Percentiles rank a stretch among this genome's conserved stretches.
phyloP scores from a whole-genome alignment of 1,284 basidiomycete species.

The Rugosomyces carneus region DNA sequence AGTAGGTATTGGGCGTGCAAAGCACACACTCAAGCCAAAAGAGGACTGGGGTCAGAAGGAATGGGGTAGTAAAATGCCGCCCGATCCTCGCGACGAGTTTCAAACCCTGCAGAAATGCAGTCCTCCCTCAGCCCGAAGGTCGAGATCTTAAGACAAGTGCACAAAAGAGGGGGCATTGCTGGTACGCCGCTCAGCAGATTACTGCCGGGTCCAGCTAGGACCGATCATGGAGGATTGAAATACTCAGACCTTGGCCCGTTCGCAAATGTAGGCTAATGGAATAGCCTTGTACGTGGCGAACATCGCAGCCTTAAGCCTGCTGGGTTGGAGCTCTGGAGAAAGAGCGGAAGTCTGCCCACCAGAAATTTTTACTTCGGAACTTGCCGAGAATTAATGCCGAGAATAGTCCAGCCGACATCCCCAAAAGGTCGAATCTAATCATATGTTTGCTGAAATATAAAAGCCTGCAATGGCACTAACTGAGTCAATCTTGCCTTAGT shows the following conservation, averaged over 20 bases:
- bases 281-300: slow-evolving; percentile 30
- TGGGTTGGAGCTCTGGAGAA: slow-evolving; percentile 22
- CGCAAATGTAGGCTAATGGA: slow-evolving; percentile 21
- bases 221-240: slow-evolving; percentile 43
- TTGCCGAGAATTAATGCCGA: too few species aligned
- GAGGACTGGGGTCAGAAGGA: slow-evolving; percentile 6
- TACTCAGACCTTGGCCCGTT: slow-evolving; percentile 57
- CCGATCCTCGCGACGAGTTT: slow-evolving; percentile 34
- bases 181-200: slow-evolving; percentile 41
- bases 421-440: too few species aligned
- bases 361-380: too few species aligned
- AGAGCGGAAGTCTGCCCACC: too few species aligned
- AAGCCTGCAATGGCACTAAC: too few species aligned
- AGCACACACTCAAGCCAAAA: slow-evolving; percentile 15
- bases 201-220: slow-evolving; percentile 44
- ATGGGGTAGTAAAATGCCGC: slow-evolving; percentile 14
- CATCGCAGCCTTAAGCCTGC: slow-evolving; percentile 38
- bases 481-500: too few species aligned
- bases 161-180: slow-evolving; percentile 26
- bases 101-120: slow-evolving; percentile 22
- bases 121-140: slow-evolving; percentile 20
- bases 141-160: slow-evolving; percentile 22
- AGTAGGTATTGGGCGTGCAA: slow-evolving; percentile 10
- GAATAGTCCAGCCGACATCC: too few species aligned
- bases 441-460: too few species aligned